Percentiles rank a stretch among this genome's conserved stretches.
These are phyloP conservation scores for Fragaria ananassa DNA, from an alignment of 306 rosid genomes.

Conservation along the genomic window DNA sequence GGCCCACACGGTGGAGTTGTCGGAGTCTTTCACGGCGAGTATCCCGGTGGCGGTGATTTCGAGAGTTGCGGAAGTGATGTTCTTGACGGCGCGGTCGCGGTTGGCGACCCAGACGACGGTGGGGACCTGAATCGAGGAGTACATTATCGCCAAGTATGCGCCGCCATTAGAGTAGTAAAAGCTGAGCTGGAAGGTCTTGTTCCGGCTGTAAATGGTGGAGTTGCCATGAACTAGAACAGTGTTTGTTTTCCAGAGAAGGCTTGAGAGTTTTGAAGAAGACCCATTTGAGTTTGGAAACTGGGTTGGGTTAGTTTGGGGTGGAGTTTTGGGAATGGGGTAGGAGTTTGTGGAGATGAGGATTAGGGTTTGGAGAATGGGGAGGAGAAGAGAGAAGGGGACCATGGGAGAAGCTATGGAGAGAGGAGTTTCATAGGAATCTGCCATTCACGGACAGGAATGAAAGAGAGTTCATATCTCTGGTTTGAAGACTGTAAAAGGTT, in stretches of 20 bases:
- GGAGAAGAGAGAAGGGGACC: conserved; percentile 23
- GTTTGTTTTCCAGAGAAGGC: background rate
- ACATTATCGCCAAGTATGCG: conserved; percentile 50
- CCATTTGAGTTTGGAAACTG: background rate
- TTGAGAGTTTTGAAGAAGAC: conserved; percentile 1
- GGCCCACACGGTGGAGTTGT: conserved; percentile 42
- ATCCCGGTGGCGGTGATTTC: conserved; percentile 42
- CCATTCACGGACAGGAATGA: conserved; percentile 23
- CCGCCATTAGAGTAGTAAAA: conserved; percentile 35
- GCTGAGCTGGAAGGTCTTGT: conserved; percentile 54
- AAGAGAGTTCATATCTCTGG: background rate
- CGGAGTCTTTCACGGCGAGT: conserved; percentile 42
- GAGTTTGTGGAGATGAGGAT: background rate
- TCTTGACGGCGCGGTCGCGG: conserved; percentile 37
- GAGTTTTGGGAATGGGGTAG: background rate
- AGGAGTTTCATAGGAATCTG: conserved; percentile 27
- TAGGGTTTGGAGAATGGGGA: conserved; percentile 3
- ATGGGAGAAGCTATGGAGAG: background rate
- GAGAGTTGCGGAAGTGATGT: conserved; percentile 25
- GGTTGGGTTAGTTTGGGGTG: background rate
- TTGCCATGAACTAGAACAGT: conserved; percentile 30
- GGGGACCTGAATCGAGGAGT: conserved; percentile 37
- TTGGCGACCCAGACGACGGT: conserved; percentile 71
- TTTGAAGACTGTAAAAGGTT: background rate
- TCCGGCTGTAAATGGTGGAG: conserved; percentile 39